Evolutionary conservation across 495 filamentous ascomycete genomes (phyloP).

Genomic region (Penicillium turbatum): DNA sequence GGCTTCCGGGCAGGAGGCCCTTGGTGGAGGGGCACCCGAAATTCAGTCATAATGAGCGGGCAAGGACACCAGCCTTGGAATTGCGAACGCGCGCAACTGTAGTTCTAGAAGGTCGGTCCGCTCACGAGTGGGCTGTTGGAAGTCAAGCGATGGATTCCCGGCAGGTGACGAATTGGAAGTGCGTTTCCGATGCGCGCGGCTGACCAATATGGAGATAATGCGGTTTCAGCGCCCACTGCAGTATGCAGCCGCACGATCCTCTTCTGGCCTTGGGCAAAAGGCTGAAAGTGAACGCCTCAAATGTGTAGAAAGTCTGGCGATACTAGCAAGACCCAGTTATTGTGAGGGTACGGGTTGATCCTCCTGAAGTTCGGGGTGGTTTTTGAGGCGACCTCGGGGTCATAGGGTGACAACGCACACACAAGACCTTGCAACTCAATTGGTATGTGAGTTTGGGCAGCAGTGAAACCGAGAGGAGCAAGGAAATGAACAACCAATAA

Average conservation of each 20-base stretch:
- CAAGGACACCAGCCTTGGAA: slow-evolving; percentile 31
- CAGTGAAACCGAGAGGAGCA: neutral
- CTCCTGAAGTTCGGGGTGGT: slow-evolving; percentile 1
- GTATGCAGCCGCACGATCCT: slow-evolving; percentile 10
- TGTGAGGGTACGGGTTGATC: slow-evolving; percentile 6
- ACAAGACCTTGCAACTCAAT: neutral
- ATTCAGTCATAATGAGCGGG: slow-evolving; percentile 42
- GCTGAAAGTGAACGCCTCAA: slow-evolving; percentile 3
- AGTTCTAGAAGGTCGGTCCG: neutral
- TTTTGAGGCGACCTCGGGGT: slow-evolving; percentile 7
- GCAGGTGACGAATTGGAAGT: neutral
- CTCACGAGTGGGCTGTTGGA: slow-evolving; percentile 5
- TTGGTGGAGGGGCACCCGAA: slow-evolving; percentile 40
- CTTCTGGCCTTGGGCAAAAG: slow-evolving; percentile 4
- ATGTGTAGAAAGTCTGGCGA: neutral
- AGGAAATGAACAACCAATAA: neutral
- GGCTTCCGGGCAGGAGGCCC: slow-evolving; percentile 37
- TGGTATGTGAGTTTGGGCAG: neutral
- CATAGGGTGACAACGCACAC: neutral
- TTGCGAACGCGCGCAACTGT: slow-evolving; percentile 4
- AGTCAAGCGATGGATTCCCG: neutral
- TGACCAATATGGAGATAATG: slow-evolving; percentile 20
- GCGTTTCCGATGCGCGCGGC: slow-evolving; percentile 23
- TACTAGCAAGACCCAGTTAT: neutral
- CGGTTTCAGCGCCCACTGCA: slow-evolving; percentile 22